A percentile compares a stretch with the other conserved stretches of the same genome.
These are phyloP conservation scores for Acacia concinna DNA, from an alignment of 331 rosid species.

Conservation along the genomic window DNA sequence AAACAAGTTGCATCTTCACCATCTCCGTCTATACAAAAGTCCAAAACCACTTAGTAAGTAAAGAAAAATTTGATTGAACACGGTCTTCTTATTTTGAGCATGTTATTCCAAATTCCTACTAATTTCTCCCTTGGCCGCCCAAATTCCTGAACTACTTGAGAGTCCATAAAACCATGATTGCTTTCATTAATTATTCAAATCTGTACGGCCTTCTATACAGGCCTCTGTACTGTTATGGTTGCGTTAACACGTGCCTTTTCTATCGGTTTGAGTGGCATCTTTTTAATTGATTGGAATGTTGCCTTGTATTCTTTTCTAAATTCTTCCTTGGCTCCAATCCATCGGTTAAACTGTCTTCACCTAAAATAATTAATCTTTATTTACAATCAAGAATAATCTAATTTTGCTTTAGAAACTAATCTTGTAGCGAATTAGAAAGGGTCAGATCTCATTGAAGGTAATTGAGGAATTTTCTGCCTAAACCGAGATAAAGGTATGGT, in stretches of 20 bases:
- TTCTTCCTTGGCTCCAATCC: background rate
- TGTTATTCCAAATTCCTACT: background rate
- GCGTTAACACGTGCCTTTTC: background rate
- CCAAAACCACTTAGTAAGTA: background rate
- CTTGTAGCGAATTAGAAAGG: background rate
- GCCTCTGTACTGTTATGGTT: background rate
- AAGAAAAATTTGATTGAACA: background rate
- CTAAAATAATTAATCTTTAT: background rate
- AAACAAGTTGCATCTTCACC: background rate
- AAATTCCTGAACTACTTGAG: background rate
- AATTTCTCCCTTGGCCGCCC: background rate
- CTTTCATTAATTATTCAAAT: background rate
- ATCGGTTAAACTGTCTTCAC: background rate
- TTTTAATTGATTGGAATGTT: background rate
- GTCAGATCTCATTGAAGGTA: background rate
- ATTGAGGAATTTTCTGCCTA: background rate
- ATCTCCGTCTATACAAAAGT: background rate
- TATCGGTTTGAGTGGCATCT: background rate
- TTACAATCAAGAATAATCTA: background rate
- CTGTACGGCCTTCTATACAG: background rate
- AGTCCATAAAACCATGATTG: background rate
- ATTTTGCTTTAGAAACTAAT: slow-evolving; percentile 6
- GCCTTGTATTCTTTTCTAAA: background rate
- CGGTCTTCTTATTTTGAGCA: background rate
- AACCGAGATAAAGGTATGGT: background rate